Evolutionary conservation across 2,329 filamentous ascomycete species (phyloP).

Genomic region (Endothia cerciana): DNA sequence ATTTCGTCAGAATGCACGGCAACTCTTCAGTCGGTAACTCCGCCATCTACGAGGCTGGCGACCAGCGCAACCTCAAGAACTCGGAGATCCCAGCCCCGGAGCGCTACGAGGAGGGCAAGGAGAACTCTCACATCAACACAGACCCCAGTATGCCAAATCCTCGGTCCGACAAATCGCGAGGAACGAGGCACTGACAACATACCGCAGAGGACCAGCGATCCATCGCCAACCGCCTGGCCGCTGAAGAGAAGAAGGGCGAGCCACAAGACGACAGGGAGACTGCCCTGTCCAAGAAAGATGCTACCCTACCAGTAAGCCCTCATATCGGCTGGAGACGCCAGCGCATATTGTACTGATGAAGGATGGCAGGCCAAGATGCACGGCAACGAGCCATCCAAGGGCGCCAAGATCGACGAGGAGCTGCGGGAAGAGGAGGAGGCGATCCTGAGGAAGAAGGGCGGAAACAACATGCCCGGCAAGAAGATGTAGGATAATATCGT

Average conservation of each 20-base stretch:
- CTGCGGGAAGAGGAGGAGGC: constrained; percentile 70
- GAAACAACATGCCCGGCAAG: constrained; percentile 33
- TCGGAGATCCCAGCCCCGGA: constrained; percentile 55
- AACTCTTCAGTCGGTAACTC: constrained; percentile 69
- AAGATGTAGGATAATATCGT: constrained; percentile 38
- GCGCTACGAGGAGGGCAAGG: constrained; percentile 73
- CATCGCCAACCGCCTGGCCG: constrained; percentile 72
- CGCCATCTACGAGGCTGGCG: constrained; percentile 73
- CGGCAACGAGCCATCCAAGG: constrained; percentile 73
- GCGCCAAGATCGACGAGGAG: constrained; percentile 73
- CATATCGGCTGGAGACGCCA: neutral
- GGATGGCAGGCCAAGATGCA: constrained; percentile 60
- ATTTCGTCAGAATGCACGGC: constrained; percentile 38
- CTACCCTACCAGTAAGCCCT: constrained; percentile 59
- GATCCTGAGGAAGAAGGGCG: constrained; percentile 63
- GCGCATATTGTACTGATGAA: constrained; percentile 12
- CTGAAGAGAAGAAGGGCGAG: constrained; percentile 56
- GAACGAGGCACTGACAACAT: neutral
- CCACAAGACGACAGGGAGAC: constrained; percentile 50
- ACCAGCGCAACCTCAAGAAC: constrained; percentile 69
- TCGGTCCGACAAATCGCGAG: neutral
- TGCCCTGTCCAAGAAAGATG: constrained; percentile 57
- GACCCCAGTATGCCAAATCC: constrained; percentile 67
- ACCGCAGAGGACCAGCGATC: constrained; percentile 68
- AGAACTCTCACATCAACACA: constrained; percentile 67